Percentiles rank a stretch among this genome's conserved stretches.
phyloP scores from a whole-genome alignment of 192 early-diverging fungal genomes.

The Umbelopsis isabellina region DNA sequence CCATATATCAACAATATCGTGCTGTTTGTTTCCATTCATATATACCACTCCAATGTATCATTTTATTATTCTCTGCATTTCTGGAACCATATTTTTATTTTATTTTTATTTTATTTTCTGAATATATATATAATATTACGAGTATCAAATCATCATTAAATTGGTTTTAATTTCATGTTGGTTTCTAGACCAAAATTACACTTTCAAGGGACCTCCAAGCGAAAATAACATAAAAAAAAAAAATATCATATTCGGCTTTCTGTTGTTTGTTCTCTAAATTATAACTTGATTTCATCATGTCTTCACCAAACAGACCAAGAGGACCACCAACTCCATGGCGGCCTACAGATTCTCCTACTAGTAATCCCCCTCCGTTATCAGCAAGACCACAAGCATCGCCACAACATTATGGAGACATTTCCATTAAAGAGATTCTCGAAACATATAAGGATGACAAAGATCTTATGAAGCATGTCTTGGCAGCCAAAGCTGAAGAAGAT shows the following conservation, averaged over 20 bases:
- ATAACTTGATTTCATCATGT: not conserved
- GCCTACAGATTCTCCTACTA: not conserved
- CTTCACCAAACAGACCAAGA: slow-evolving; percentile 9
- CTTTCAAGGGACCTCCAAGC: too few relatives aligned
- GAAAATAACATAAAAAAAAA: too few relatives aligned
- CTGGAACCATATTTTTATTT: not conserved
- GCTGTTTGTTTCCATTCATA: not conserved
- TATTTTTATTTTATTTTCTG: not conserved
- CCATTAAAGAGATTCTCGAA: slow-evolving; percentile 34
- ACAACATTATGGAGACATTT: slow-evolving; percentile 23
- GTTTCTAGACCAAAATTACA: too few relatives aligned
- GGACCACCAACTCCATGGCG: slow-evolving; percentile 1
- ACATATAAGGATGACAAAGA: slow-evolving; percentile 32
- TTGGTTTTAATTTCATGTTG: too few relatives aligned
- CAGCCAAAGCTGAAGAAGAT: slow-evolving; percentile 37
- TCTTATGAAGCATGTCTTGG: slow-evolving; percentile 33
- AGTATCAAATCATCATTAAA: not conserved
- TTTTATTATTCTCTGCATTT: slow-evolving; percentile 3
- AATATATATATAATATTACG: not conserved
- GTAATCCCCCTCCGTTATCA: not conserved
- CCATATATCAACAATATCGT: not conserved
- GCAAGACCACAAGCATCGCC: not conserved
- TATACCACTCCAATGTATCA: slow-evolving; percentile 21
- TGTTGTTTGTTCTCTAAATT: too few relatives aligned
- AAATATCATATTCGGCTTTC: too few relatives aligned